A percentile compares a stretch with the other conserved stretches of the same genome.
Conservation (phyloP, 1,284 basidiomycete genomes). For the Fomes fomentarius region DNA sequence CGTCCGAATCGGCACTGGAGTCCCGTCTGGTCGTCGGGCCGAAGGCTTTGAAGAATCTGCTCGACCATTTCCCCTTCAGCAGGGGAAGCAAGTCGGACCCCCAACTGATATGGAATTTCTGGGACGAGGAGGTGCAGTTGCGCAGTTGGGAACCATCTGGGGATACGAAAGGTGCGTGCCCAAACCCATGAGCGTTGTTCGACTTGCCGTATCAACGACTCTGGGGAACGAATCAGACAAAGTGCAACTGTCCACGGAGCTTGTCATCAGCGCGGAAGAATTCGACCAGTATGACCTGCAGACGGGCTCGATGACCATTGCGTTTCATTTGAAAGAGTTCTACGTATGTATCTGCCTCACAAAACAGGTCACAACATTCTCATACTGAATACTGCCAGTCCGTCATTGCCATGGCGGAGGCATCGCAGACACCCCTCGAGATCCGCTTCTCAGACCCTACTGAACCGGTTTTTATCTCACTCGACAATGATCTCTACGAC, state of each 20-base stretch:
- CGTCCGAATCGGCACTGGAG: constrained; percentile 55
- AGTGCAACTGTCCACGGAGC: constrained; percentile 67
- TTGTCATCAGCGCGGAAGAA: constrained; percentile 72
- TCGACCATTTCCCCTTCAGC: constrained; percentile 76
- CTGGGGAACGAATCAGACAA: constrained; percentile 48
- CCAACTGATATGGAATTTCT: constrained; percentile 77
- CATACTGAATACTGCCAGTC: constrained; percentile 46
- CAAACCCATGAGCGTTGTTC: too few species aligned
- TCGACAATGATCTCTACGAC: constrained; percentile 65
- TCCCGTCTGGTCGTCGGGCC: constrained; percentile 74
- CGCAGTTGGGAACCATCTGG: constrained; percentile 68
- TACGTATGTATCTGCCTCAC: constrained; percentile 56
- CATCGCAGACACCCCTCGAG: constrained; percentile 61
- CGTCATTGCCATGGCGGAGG: constrained; percentile 75
- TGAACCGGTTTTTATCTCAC: constrained; percentile 72
- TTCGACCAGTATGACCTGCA: constrained; percentile 75
- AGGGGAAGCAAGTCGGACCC: constrained; percentile 69
- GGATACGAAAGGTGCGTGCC: constrained; percentile 59
- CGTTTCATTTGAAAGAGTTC: constrained; percentile 82
- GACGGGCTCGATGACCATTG: constrained; percentile 62
- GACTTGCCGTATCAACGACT: too few species aligned
- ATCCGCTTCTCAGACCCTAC: constrained; percentile 75
- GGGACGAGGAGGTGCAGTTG: constrained; percentile 63
- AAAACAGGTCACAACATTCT: too few species aligned
- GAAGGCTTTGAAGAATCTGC: constrained; percentile 68